A percentile compares a stretch with the other conserved stretches of the same genome.
phyloP scores from a whole-genome alignment of 169 alveolate genomes.

The Eimeria brunetti region DNA sequence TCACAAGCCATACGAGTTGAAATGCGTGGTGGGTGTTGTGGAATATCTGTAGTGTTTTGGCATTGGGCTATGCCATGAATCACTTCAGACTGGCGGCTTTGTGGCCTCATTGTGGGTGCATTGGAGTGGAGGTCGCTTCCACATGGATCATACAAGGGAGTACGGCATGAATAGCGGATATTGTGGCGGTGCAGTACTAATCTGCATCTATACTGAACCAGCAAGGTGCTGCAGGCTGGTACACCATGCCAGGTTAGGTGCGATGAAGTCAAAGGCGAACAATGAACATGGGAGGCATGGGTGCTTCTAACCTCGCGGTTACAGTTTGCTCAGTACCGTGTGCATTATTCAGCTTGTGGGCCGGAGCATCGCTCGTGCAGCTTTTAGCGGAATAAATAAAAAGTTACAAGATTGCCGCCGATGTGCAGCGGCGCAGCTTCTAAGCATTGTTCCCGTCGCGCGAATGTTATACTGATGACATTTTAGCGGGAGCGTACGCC shows the following conservation, averaged over 20 bases:
- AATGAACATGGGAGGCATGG: background rate
- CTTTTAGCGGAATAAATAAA: background rate
- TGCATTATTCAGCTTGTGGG: background rate
- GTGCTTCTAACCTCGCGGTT: background rate
- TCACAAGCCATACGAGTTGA: background rate
- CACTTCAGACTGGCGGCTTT: background rate
- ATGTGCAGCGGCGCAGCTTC: background rate
- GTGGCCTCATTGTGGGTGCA: background rate
- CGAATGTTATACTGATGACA: background rate
- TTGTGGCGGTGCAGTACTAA: background rate
- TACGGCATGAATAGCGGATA: background rate
- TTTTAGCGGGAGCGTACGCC: background rate
- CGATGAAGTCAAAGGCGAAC: background rate
- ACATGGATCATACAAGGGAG: background rate
- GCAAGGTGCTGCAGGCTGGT: background rate
- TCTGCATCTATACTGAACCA: background rate
- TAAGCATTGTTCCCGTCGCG: background rate
- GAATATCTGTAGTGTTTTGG: background rate
- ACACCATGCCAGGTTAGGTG: background rate
- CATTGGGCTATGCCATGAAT: background rate
- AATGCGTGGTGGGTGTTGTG: background rate
- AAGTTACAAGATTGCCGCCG: background rate
- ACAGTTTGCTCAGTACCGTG: background rate
- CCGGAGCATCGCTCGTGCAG: background rate
- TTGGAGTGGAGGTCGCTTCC: background rate